These are phyloP conservation scores for Solanum hybrid DNA, from an alignment of 305 asterid species.

Conservation along the genomic window DNA sequence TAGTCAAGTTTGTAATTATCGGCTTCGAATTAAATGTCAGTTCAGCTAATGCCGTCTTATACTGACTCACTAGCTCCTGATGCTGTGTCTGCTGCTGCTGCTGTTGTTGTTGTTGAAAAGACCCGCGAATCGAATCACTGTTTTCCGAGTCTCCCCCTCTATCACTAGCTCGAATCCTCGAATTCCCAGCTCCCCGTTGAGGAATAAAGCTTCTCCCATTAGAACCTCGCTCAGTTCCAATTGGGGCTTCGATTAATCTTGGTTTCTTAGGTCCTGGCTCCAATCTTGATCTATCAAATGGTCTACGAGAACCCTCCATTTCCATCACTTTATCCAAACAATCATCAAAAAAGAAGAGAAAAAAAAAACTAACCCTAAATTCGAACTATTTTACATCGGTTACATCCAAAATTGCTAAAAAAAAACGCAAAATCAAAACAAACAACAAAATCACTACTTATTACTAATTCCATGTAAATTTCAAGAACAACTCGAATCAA, in stretches of 20 bases:
- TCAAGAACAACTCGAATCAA: background rate
- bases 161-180: conserved; percentile 14
- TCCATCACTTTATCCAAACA: background rate
- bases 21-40: conserved; percentile 87
- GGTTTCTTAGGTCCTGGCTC: conserved; percentile 79
- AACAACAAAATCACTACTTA: background rate
- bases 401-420: background rate
- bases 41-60: conserved; percentile 76
- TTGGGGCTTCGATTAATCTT: conserved; percentile 36
- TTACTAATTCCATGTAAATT: background rate
- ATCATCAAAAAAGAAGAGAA: background rate
- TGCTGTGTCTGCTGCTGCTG: conserved; percentile 21
- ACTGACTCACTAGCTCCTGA: conserved; percentile 76
- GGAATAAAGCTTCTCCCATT: conserved; percentile 46
- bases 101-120: background rate
- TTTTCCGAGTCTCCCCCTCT: background rate
- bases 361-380: background rate
- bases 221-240: conserved; percentile 23
- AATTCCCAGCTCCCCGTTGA: conserved; percentile 28
- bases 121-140: conserved; percentile 46
- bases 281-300: conserved; percentile 15
- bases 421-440: background rate
- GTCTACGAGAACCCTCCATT: conserved; percentile 11
- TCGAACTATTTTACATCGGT: background rate
- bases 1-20: conserved; percentile 80